phyloP scores from a whole-genome alignment of 2,329 filamentous ascomycete species.

The Botrytis cinerea region DNA sequence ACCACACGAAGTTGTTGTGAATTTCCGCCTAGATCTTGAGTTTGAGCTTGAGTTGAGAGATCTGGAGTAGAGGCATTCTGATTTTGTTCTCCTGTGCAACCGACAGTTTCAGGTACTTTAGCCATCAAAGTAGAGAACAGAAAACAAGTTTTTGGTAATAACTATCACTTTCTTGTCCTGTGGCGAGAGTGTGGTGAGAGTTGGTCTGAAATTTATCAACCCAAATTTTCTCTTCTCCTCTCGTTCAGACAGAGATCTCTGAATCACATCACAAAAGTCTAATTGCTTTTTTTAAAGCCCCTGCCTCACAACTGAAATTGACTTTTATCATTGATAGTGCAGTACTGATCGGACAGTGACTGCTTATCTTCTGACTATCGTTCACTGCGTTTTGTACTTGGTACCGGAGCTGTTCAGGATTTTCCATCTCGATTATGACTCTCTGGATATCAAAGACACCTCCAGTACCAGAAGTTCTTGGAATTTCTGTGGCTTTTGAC shows the following conservation, averaged over 20 bases:
- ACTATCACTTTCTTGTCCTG: slow-evolving; percentile 18
- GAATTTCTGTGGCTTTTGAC: slow-evolving; percentile 21
- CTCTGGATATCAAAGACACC: slow-evolving; percentile 41
- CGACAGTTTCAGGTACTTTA: slow-evolving; percentile 15
- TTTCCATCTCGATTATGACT: slow-evolving; percentile 38
- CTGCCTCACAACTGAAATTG: slow-evolving; percentile 39
- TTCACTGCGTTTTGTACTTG: slow-evolving; percentile 37
- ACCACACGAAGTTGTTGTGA: slow-evolving; percentile 35
- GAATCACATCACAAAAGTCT: slow-evolving; percentile 39
- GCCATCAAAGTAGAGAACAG: slow-evolving; percentile 21
- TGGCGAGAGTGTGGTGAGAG: neutral
- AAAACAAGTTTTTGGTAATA: slow-evolving; percentile 20
- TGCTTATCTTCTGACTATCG: slow-evolving; percentile 38
- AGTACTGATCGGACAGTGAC: slow-evolving; percentile 42
- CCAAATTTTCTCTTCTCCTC: slow-evolving; percentile 25
- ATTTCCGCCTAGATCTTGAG: slow-evolving; percentile 23
- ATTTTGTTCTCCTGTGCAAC: slow-evolving; percentile 17
- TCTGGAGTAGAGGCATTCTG: neutral
- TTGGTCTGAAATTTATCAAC: neutral
- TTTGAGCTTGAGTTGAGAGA: neutral
- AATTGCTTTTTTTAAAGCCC: slow-evolving; percentile 39
- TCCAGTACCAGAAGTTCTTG: slow-evolving; percentile 36
- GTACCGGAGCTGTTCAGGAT: slow-evolving; percentile 35
- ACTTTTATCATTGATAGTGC: slow-evolving; percentile 40
- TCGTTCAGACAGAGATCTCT: slow-evolving; percentile 37